Evolutionary conservation across 768 basidiomycete genomes (phyloP).

Genomic region (Mycena albidolilacea): DNA sequence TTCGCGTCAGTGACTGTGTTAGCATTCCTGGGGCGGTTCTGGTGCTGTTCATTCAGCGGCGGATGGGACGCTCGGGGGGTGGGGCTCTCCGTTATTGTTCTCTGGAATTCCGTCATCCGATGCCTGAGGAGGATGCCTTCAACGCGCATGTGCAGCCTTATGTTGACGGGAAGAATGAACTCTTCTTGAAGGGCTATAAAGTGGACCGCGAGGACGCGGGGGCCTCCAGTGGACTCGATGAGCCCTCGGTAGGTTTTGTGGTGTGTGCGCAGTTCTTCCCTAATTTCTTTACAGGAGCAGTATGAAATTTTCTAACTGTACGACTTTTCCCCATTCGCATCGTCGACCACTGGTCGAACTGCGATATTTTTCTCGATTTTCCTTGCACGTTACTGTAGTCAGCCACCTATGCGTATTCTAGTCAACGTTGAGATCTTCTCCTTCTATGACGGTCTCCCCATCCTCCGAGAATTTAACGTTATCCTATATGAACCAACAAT

Average conservation of each 20-base stretch:
- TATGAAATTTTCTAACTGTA: too few relatives aligned
- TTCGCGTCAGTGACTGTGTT: too few relatives aligned
- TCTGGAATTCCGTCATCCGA: neutral
- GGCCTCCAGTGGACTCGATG: neutral
- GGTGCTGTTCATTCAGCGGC: neutral
- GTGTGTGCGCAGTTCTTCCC: too few relatives aligned
- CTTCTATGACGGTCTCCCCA: constrained; percentile 79
- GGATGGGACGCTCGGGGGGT: neutral
- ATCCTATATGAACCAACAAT: constrained; percentile 57
- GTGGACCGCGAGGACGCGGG: neutral
- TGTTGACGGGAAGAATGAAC: neutral
- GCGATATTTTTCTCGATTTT: too few relatives aligned
- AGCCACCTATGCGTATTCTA: constrained; percentile 9
- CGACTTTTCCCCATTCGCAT: too few relatives aligned
- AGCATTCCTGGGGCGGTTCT: neutral
- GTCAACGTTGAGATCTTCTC: constrained; percentile 63
- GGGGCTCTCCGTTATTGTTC: neutral
- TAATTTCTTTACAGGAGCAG: too few relatives aligned
- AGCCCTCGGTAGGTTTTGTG: neutral
- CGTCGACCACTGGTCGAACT: too few relatives aligned
- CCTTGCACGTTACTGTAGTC: too few relatives aligned
- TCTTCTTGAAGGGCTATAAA: neutral
- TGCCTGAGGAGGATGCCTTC: neutral
- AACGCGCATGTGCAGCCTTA: neutral
- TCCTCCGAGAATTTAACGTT: constrained; percentile 87